Base-by-base conservation (phyloP, 140 eudicot species). In the Bidens hawaiensis region DNA sequence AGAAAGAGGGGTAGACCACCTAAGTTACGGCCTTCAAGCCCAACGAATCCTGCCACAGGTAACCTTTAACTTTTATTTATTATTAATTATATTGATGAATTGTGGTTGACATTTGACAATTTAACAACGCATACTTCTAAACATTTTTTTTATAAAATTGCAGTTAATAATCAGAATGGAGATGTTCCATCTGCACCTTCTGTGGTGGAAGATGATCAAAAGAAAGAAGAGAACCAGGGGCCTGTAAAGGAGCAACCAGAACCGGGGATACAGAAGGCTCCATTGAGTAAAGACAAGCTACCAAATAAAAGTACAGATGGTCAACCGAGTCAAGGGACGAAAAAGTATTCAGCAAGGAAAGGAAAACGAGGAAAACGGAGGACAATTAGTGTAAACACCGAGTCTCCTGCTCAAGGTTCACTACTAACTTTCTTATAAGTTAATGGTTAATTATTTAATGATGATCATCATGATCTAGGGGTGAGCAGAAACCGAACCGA, bases 1-100 rank as follows among this genome's bases (percentile, higher is more conserved):
- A 77, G 77, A 62, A 77, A 63, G 73, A 83, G 95, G 76, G 97
- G 97, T 40, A 72, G 97, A 68, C 95, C 90, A 15, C 75, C 74
- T 30, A 86, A 67, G 62, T 23, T 47, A 36, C 72, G 6, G 41
- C 25, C 17, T 5, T 48, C 23, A 46, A 68, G 66, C 67, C 67
- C 62, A 7, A 48, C 57, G n/a, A 66, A 74, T 40, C 56, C 62
- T 12, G 43, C 14, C 5, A 21, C 76, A 78, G 80, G 95, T 78
- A 62, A 19, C 15, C 14, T 46, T 15, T 16, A 31, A 57, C 51
- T 25, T 62, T 62, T 33, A 25, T 22, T 48, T 21, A 2, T 48
- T 23, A 3, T 50, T 21, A 21, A 10, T 50, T 15, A 1, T 48
- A 9, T 8, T n/a, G n/a, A n/a, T n/a, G n/a, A n/a, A n/a, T n/a